Percentiles rank a stretch among this genome's conserved stretches.
These are phyloP conservation scores for Dipodascopsis tothii DNA, from an alignment of 805 yeast genomes.

Conservation along the genomic window DNA sequence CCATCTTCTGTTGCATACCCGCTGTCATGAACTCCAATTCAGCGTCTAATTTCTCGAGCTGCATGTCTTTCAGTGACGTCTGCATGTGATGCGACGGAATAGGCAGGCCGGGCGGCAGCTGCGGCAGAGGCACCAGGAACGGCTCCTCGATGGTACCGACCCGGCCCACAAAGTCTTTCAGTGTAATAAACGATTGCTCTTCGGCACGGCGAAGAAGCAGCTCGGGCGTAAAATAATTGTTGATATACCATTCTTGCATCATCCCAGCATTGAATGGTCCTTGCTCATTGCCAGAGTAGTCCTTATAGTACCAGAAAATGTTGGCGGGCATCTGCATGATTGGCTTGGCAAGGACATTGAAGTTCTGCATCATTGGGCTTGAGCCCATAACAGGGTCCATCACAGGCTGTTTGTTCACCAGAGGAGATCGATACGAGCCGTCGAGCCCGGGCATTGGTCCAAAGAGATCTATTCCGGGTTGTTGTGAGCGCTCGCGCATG, in stretches of 20 bases:
- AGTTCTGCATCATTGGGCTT: too few relatives aligned
- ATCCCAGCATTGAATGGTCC: slow-evolving; percentile 70
- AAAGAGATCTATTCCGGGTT: neutral
- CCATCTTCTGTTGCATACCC: neutral
- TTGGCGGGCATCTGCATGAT: neutral
- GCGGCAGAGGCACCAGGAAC: slow-evolving; percentile 52
- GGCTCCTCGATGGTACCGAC: slow-evolving; percentile 51
- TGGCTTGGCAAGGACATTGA: too few relatives aligned
- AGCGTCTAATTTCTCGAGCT: neutral
- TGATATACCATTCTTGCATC: slow-evolving; percentile 74
- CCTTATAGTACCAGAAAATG: slow-evolving; percentile 64
- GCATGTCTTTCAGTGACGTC: neutral
- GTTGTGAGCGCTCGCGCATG: neutral
- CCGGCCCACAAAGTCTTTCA: slow-evolving; percentile 46
- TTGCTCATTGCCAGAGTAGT: slow-evolving; percentile 60
- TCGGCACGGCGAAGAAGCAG: slow-evolving; percentile 54
- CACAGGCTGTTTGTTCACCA: neutral
- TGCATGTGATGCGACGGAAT: neutral
- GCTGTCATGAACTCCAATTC: neutral
- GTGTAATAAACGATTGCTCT: slow-evolving; percentile 43
- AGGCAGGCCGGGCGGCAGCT: slow-evolving; percentile 27
- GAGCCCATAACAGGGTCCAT: too few relatives aligned
- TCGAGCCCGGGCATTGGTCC: neutral
- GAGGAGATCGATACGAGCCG: neutral
- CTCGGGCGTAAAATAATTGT: slow-evolving; percentile 49